phyloP scores from a whole-genome alignment of 2,329 filamentous ascomycete genomes.

The Diaporthe destruens region DNA sequence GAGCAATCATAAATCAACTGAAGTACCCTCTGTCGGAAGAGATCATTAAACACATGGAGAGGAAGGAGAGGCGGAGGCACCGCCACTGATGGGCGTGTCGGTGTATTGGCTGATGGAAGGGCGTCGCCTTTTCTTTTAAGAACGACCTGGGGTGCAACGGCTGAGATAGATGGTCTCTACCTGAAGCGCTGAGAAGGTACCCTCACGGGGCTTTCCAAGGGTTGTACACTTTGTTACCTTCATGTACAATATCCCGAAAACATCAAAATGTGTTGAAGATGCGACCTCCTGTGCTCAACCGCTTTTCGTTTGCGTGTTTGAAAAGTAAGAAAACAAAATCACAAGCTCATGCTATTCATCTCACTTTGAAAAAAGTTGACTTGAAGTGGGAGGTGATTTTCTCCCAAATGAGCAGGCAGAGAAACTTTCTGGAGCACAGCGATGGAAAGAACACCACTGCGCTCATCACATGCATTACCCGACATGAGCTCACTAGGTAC shows the following conservation, averaged over 20 bases:
- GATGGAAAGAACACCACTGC: background rate
- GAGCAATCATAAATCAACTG: conserved; percentile 33
- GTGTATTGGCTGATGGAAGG: background rate
- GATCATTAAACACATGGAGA: conserved; percentile 32
- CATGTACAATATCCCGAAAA: background rate
- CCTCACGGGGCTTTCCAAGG: background rate
- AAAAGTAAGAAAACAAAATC: no score
- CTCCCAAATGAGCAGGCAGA: no score
- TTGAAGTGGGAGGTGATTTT: background rate
- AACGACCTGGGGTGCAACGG: background rate
- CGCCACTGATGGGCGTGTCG: background rate
- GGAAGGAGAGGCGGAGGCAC: conserved; percentile 18
- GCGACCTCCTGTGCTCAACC: background rate
- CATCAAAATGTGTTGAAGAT: background rate
- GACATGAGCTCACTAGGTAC: background rate
- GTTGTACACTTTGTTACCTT: background rate
- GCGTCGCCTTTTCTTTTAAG: background rate
- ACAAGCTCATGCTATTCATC: no score
- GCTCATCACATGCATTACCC: background rate
- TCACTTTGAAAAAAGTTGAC: background rate
- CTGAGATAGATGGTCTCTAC: background rate
- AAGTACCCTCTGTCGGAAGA: conserved; percentile 30
- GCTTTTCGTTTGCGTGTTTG: background rate
- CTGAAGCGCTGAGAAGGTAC: background rate
- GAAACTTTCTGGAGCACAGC: background rate